These are phyloP conservation scores for Xerocomus cyaneibrunnescens DNA, from an alignment of 1,284 basidiomycete genomes.

Conservation along the genomic window DNA sequence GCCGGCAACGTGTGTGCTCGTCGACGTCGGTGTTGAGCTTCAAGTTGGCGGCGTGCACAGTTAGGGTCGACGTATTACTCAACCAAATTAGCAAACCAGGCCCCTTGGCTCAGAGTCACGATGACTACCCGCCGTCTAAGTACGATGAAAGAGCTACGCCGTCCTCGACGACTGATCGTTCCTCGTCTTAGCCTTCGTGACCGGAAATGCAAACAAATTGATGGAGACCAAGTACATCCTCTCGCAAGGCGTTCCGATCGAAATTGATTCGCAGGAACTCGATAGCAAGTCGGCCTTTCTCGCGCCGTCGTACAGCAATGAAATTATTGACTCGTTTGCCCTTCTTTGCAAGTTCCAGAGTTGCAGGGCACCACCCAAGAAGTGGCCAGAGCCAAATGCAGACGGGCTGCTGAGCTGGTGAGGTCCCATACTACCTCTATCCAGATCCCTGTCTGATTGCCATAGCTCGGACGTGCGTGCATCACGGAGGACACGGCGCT, in stretches of 20 bases:
- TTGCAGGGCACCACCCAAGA: constrained; percentile 92
- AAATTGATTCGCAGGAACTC: constrained; percentile 65
- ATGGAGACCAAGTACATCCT: constrained; percentile 85
- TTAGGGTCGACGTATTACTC: not conserved
- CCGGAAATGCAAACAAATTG: constrained; percentile 94
- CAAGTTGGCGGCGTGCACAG: too few species aligned
- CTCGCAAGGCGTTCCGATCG: constrained; percentile 54
- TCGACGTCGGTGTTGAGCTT: constrained; percentile 19
- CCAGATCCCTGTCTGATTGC: not conserved
- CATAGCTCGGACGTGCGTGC: constrained; percentile 76
- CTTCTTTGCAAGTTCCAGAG: constrained; percentile 71
- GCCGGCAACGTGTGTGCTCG: constrained; percentile 6
- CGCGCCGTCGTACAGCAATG: not conserved
- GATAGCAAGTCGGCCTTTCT: constrained; percentile 54
- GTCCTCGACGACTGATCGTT: constrained; percentile 1
- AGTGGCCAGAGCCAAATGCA: constrained; percentile 88
- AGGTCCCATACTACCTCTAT: constrained; percentile 10
- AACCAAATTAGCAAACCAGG: constrained; percentile 3
- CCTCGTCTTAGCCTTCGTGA: constrained; percentile 75
- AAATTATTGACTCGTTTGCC: not conserved
- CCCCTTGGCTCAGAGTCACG: not conserved
- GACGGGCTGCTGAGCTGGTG: constrained; percentile 79
- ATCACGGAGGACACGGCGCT: constrained; percentile 98
- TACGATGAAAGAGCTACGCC: constrained; percentile 8
- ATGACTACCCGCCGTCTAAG: constrained; percentile 29